phyloP scores from a whole-genome alignment of 1,284 basidiomycete genomes.

The Ganoderma meredithae region DNA sequence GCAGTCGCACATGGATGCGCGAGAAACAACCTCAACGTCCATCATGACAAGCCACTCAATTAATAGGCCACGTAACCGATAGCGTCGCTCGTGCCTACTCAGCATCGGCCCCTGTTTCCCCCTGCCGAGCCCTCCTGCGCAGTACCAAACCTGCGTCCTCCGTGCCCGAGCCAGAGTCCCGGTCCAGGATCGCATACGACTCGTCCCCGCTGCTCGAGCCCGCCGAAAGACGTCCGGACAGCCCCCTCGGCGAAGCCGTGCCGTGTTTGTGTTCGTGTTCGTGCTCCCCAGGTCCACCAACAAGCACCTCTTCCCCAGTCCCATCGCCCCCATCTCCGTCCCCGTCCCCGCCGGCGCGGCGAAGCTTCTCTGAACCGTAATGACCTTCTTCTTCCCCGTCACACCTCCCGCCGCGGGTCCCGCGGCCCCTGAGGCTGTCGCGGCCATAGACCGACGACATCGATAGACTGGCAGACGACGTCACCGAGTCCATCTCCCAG shows the following conservation, averaged over 20 bases:
- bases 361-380: constrained; percentile 4
- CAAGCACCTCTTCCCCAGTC: constrained; percentile 7
- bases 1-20: constrained; percentile 5
- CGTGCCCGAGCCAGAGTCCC: constrained; percentile 39
- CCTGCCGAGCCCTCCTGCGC: constrained; percentile 34
- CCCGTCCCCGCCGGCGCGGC: constrained; percentile 12
- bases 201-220: constrained; percentile 40
- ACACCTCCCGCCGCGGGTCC: not conserved
- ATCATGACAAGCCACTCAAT: not conserved
- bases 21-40: not conserved
- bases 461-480: constrained; percentile 3
- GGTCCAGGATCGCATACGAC: constrained; percentile 42
- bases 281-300: constrained; percentile 14
- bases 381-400: constrained; percentile 10
- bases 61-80: not conserved
- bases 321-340: constrained; percentile 16
- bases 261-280: constrained; percentile 5
- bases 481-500: not conserved
- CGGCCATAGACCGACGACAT: constrained; percentile 6
- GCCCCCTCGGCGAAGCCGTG: constrained; percentile 9
- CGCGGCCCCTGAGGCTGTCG: constrained; percentile 10
- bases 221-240: constrained; percentile 27
- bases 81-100: constrained; percentile 15
- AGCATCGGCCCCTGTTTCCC: constrained; percentile 30
- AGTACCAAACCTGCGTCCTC: constrained; percentile 41